Percentiles rank a stretch among this genome's conserved stretches.
Evolutionary conservation across 495 filamentous ascomycete genomes (phyloP).

Genomic region (Xylaria palmicola): DNA sequence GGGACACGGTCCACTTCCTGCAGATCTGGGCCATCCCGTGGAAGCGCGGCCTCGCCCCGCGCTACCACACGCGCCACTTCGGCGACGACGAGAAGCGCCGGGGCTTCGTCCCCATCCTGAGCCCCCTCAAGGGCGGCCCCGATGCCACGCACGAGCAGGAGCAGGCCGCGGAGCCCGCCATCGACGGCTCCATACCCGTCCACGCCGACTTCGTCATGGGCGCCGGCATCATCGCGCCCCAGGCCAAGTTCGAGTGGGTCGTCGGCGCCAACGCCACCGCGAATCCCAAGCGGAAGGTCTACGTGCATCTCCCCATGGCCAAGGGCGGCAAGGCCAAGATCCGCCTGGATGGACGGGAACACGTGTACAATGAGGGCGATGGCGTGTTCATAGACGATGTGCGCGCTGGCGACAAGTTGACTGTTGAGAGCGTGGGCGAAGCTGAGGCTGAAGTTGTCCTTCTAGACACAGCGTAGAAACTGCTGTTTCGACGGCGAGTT

Average conservation of each 20-base stretch:
- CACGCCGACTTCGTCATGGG: conserved; percentile 80
- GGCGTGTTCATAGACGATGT: conserved; percentile 64
- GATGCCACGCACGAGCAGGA: conserved; percentile 60
- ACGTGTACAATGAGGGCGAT: conserved; percentile 69
- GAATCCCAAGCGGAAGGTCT: conserved; percentile 64
- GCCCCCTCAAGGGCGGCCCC: conserved; percentile 62
- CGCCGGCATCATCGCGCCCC: conserved; percentile 61
- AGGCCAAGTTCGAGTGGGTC: conserved; percentile 57
- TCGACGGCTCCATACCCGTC: conserved; percentile 67
- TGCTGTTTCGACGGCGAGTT: too few relatives aligned
- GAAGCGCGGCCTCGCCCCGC: conserved; percentile 62
- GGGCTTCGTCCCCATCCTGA: conserved; percentile 67
- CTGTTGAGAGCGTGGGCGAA: conserved; percentile 63
- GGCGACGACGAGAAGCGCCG: conserved; percentile 65
- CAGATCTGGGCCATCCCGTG: conserved; percentile 82
- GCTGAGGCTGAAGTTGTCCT: conserved; percentile 67
- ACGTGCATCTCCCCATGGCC: conserved; percentile 73
- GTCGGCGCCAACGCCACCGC: conserved; percentile 55
- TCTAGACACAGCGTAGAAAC: conserved; percentile 53
- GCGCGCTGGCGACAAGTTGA: conserved; percentile 57
- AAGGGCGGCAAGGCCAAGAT: conserved; percentile 68
- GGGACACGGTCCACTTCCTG: conserved; percentile 70
- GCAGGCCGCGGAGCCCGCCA: conserved; percentile 53
- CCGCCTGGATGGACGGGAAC: conserved; percentile 59
- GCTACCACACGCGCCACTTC: conserved; percentile 69